Conservation (phyloP, 176 grass and related monocot species). For the Pontederia paniculata region DNA sequence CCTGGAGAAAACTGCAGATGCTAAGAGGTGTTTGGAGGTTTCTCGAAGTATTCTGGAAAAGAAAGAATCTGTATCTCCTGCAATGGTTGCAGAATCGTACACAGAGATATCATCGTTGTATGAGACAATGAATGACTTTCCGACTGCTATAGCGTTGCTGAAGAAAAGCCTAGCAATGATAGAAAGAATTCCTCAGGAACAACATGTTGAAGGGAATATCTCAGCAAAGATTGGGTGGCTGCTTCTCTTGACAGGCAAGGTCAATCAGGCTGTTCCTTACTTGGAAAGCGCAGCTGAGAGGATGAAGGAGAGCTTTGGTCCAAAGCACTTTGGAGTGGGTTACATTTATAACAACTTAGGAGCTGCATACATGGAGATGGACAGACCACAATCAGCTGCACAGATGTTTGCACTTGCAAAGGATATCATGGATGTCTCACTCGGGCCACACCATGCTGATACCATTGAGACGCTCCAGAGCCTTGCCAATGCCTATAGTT, state of each 20-base stretch:
- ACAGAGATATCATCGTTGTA: slow-evolving; percentile 57
- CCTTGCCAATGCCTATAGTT: slow-evolving; percentile 72
- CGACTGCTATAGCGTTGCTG: slow-evolving; percentile 58
- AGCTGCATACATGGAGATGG: slow-evolving; percentile 86
- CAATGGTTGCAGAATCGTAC: slow-evolving; percentile 54
- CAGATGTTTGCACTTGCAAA: slow-evolving; percentile 87
- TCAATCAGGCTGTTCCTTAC: slow-evolving; percentile 41
- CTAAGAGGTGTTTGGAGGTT: slow-evolving; percentile 61
- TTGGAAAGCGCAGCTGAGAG: slow-evolving; percentile 80
- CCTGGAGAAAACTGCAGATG: slow-evolving; percentile 51
- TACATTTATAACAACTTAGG: slow-evolving; percentile 96
- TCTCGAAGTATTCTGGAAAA: slow-evolving; percentile 58
- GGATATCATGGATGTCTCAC: slow-evolving; percentile 72
- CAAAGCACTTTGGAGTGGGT: slow-evolving; percentile 76
- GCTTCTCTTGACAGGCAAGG: slow-evolving; percentile 73
- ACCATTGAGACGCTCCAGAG: slow-evolving; percentile 76
- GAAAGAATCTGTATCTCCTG: slow-evolving; percentile 39
- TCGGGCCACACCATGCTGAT: slow-evolving; percentile 79
- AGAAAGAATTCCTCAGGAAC: slow-evolving; percentile 72
- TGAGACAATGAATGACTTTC: slow-evolving; percentile 65
- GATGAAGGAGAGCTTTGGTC: slow-evolving; percentile 84
- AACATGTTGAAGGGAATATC: slow-evolving; percentile 83
- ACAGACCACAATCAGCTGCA: slow-evolving; percentile 62
- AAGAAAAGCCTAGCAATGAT: slow-evolving; percentile 75
- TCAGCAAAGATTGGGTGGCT: slow-evolving; percentile 72